phyloP scores from a whole-genome alignment of 345 rosid genomes.

The Trapa incisa region DNA sequence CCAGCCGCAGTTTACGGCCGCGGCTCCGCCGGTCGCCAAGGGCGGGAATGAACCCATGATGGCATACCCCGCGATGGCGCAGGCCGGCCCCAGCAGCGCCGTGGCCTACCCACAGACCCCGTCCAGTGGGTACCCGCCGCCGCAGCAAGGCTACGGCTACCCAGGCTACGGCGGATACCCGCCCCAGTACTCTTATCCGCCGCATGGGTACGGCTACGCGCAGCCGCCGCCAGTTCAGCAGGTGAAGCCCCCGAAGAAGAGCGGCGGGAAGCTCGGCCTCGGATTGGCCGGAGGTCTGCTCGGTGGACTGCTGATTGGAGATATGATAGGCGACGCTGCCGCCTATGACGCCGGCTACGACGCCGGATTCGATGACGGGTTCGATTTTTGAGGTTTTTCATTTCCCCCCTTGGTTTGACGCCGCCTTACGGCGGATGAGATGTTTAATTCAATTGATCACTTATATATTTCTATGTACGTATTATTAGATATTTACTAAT shows the following conservation, averaged over 20 bases:
- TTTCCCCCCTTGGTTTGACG: too few species aligned
- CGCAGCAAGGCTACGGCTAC: constrained; percentile 4
- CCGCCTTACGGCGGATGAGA: too few species aligned
- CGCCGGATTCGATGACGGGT: constrained; percentile 6
- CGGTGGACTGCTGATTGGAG: constrained; percentile 27
- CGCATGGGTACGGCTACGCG: constrained; percentile 13
- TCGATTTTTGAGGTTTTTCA: constrained; percentile 4
- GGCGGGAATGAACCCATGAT: constrained; percentile 8
- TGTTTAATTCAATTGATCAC: too few species aligned
- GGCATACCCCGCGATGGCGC: constrained; percentile 22
- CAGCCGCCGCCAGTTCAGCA: constrained; percentile 5
- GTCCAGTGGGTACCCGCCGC: constrained; percentile 13
- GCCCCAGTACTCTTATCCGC: constrained; percentile 9
- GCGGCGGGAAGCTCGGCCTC: constrained; percentile 19
- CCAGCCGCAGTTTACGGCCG: constrained; percentile 4
- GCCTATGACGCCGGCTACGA: constrained; percentile 6
- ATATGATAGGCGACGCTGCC: constrained; percentile 14
- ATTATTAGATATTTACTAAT: too few species aligned
- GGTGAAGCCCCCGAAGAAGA: constrained; percentile 21
- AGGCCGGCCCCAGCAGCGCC: constrained; percentile 7
- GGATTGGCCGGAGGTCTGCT: constrained; percentile 30
- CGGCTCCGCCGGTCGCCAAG: constrained; percentile 1
- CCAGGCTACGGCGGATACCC: constrained; percentile 3
- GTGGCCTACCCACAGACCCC: background rate
- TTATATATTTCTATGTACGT: too few species aligned